Conservation (phyloP, 2,329 filamentous ascomycete species). For the Aspergillus pseudoviridinutans region DNA sequence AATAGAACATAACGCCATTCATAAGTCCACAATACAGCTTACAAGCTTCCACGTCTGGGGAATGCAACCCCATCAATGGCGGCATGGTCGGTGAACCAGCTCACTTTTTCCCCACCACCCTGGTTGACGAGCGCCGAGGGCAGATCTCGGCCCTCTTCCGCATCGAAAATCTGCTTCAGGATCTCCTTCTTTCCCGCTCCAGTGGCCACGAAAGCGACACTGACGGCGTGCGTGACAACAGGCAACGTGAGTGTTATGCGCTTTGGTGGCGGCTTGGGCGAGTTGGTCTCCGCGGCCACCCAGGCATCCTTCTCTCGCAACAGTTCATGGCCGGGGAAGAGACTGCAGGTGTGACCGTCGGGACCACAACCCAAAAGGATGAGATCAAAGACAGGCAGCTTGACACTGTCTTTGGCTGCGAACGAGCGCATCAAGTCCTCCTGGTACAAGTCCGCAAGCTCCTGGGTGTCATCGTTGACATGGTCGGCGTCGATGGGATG, state of each 20-base stretch:
- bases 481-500: conserved; percentile 70
- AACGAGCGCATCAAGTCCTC: conserved; percentile 80
- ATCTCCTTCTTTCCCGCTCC: conserved; percentile 87
- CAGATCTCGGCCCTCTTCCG: conserved; percentile 65
- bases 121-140: conserved; percentile 88
- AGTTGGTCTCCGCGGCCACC: conserved; percentile 89
- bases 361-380: conserved; percentile 90
- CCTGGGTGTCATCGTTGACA: conserved; percentile 74
- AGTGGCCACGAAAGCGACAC: conserved; percentile 87
- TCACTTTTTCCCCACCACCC: conserved; percentile 76
- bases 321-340: conserved; percentile 87
- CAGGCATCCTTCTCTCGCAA: conserved; percentile 84
- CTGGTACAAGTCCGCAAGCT: conserved; percentile 92
- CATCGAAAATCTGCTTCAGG: conserved; percentile 86
- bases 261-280: conserved; percentile 86
- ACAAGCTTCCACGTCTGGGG: conserved; percentile 68
- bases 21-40: conserved; percentile 11
- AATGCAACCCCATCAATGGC: conserved; percentile 83
- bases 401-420: conserved; percentile 88
- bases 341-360: conserved; percentile 93
- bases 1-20: neutral
- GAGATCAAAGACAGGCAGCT: conserved; percentile 90
- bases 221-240: conserved; percentile 80
- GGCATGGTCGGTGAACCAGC: conserved; percentile 88
- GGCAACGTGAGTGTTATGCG: conserved; percentile 90